Conservation (phyloP, 352 stramenopile species). For the Phytophthora europaea region DNA sequence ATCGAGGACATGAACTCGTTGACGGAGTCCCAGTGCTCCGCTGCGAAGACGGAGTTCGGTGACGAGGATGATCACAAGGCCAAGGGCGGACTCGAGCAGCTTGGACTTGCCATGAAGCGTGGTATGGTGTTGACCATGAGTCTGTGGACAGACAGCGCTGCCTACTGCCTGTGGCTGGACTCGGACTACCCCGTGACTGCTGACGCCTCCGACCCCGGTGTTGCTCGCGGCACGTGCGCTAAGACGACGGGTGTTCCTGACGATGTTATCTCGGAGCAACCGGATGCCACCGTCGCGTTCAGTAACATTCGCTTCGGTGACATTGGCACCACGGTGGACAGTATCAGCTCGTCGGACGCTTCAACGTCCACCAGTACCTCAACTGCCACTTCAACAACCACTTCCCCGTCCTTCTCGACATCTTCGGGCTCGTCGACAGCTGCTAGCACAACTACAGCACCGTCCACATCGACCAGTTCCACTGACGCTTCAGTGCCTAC, state of each 20-base stretch:
- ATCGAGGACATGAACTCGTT: slow-evolving; percentile 18
- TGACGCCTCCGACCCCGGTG: slow-evolving; percentile 41
- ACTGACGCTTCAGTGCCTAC: slow-evolving; percentile 3
- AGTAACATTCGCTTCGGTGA: slow-evolving; percentile 39
- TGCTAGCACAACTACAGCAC: not conserved
- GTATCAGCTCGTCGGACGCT: slow-evolving; percentile 14
- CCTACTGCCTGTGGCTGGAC: slow-evolving; percentile 67
- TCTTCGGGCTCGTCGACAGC: not conserved
- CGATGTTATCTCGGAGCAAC: slow-evolving; percentile 42
- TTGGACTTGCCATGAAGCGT: slow-evolving; percentile 48
- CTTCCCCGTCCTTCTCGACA: not conserved
- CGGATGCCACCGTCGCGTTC: slow-evolving; percentile 57
- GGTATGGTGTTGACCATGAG: slow-evolving; percentile 71
- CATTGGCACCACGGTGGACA: slow-evolving; percentile 48
- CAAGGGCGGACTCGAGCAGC: slow-evolving; percentile 35
- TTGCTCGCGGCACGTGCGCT: slow-evolving; percentile 52
- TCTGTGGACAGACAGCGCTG: slow-evolving; percentile 59
- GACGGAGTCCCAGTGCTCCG: slow-evolving; percentile 13
- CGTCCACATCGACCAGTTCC: not conserved
- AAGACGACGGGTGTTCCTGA: slow-evolving; percentile 42
- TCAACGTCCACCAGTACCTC: slow-evolving; percentile 1
- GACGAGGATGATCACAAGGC: slow-evolving; percentile 63
- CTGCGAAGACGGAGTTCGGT: slow-evolving; percentile 17
- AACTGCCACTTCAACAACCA: not conserved
- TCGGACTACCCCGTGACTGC: slow-evolving; percentile 46